phyloP scores from a whole-genome alignment of 768 basidiomycete genomes.

The Astraeus odoratus region DNA sequence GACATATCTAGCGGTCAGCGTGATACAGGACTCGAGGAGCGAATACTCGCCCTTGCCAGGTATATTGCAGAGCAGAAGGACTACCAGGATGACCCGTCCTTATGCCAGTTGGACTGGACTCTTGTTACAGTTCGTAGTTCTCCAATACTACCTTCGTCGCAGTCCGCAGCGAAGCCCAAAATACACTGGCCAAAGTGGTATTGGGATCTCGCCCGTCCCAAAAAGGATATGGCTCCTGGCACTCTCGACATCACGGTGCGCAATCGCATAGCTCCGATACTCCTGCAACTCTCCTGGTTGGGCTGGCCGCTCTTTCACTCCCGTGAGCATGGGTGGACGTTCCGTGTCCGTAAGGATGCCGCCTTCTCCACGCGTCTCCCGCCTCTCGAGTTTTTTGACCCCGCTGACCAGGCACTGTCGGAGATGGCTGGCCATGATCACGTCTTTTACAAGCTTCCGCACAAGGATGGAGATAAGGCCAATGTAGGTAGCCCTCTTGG shows the following conservation, averaged over 20 bases:
- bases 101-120: slow-evolving; percentile 63
- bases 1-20: slow-evolving; percentile 40
- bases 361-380: slow-evolving; percentile 39
- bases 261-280: slow-evolving; percentile 74
- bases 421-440: slow-evolving; percentile 39
- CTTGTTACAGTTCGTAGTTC: slow-evolving; percentile 12
- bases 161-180: too few species aligned
- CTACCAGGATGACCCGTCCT: slow-evolving; percentile 43
- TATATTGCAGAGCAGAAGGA: slow-evolving; percentile 19
- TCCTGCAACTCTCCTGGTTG: slow-evolving; percentile 83
- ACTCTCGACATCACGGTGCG: slow-evolving; percentile 81
- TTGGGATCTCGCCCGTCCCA: slow-evolving; percentile 78
- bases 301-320: slow-evolving; percentile 82
- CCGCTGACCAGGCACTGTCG: slow-evolving; percentile 51
- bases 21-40: slow-evolving; percentile 24
- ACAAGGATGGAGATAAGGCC: slow-evolving; percentile 89
- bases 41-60: slow-evolving; percentile 38
- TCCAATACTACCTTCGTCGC: too few species aligned
- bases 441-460: slow-evolving; percentile 87
- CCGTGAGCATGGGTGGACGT: slow-evolving; percentile 86
- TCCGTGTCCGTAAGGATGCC: slow-evolving; percentile 57
- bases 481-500: slow-evolving; percentile 93
- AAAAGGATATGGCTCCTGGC: slow-evolving; percentile 58
- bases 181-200: slow-evolving; percentile 96
- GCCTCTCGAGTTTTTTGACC: slow-evolving; percentile 55